Evolutionary conservation across 352 stramenopile species (phyloP).

Genomic region (Phytophthora meadii): DNA sequence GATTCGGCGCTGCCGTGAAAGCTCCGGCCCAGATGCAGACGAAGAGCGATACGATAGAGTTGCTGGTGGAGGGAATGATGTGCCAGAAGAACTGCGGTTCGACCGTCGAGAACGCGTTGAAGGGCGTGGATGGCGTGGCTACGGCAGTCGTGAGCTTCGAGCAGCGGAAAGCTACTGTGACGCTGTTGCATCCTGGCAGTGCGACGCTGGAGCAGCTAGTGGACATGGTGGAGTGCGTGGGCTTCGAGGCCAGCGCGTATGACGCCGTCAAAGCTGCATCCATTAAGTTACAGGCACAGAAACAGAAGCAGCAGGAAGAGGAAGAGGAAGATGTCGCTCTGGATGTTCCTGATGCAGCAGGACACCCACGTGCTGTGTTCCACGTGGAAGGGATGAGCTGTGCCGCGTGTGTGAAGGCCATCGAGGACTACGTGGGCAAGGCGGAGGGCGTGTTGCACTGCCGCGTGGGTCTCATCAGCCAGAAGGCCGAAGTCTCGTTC

Average conservation of each 20-base stretch:
- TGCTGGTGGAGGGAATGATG: slow-evolving; percentile 94
- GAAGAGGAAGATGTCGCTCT: slow-evolving; percentile 37
- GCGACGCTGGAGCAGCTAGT: slow-evolving; percentile 68
- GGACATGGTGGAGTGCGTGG: slow-evolving; percentile 82
- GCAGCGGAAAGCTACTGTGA: slow-evolving; percentile 70
- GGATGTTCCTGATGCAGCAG: slow-evolving; percentile 38
- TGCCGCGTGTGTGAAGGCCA: slow-evolving; percentile 87
- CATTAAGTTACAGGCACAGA: slow-evolving; percentile 57
- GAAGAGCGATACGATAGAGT: slow-evolving; percentile 32
- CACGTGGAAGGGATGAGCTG: slow-evolving; percentile 89
- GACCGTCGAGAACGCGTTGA: slow-evolving; percentile 88
- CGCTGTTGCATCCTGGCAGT: slow-evolving; percentile 49
- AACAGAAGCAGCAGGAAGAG: slow-evolving; percentile 32
- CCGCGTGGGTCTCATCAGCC: slow-evolving; percentile 84
- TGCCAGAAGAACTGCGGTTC: slow-evolving; percentile 96
- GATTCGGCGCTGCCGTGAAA: slow-evolving; percentile 74
- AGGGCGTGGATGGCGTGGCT: slow-evolving; percentile 77
- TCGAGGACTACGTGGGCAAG: slow-evolving; percentile 80
- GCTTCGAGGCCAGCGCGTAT: slow-evolving; percentile 67
- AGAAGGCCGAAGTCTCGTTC: slow-evolving; percentile 88
- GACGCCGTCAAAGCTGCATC: slow-evolving; percentile 60
- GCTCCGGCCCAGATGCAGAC: not conserved
- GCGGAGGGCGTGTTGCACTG: slow-evolving; percentile 73
- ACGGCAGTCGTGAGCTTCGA: slow-evolving; percentile 78
- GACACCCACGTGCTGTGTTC: slow-evolving; percentile 80